Conservation (phyloP, 2,329 filamentous ascomycete species). For the Ascochyta rabiei region DNA sequence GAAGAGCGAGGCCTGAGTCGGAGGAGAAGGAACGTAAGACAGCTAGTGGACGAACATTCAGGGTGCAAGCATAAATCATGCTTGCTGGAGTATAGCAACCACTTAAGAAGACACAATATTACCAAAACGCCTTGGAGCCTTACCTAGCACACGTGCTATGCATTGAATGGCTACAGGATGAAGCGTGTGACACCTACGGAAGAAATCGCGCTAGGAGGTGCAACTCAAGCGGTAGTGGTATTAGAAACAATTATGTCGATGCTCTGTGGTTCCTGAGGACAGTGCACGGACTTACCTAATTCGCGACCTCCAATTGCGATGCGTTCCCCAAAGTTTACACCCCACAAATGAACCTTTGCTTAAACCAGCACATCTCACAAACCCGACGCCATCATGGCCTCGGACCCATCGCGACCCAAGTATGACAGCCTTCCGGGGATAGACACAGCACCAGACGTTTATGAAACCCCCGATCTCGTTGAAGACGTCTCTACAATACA, state of each 20-base stretch:
- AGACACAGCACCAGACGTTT: slow-evolving; percentile 91
- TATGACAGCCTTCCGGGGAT: slow-evolving; percentile 58
- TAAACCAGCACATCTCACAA: neutral
- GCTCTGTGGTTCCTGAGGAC: no score
- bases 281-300: slow-evolving; percentile 11
- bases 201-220: no score
- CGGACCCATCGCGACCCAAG: slow-evolving; percentile 41
- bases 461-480: slow-evolving; percentile 92
- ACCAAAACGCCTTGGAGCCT: neutral
- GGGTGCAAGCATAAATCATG: slow-evolving; percentile 57
- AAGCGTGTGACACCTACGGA: no score
- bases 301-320: slow-evolving; percentile 29
- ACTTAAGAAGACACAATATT: neutral
- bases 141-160: no score
- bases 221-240: no score
- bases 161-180: neutral
- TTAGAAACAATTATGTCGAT: no score
- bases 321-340: slow-evolving; percentile 22
- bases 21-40: slow-evolving; percentile 99
- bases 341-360: slow-evolving; percentile 2
- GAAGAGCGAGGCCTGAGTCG: slow-evolving; percentile 90
- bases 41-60: slow-evolving; percentile 92
- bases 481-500: slow-evolving; percentile 87
- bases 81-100: neutral
- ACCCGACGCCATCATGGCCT: slow-evolving; percentile 28